Evolutionary conservation across 2,329 filamentous ascomycete species (phyloP).

Genomic region (Ambrosiella cleistominuta): DNA sequence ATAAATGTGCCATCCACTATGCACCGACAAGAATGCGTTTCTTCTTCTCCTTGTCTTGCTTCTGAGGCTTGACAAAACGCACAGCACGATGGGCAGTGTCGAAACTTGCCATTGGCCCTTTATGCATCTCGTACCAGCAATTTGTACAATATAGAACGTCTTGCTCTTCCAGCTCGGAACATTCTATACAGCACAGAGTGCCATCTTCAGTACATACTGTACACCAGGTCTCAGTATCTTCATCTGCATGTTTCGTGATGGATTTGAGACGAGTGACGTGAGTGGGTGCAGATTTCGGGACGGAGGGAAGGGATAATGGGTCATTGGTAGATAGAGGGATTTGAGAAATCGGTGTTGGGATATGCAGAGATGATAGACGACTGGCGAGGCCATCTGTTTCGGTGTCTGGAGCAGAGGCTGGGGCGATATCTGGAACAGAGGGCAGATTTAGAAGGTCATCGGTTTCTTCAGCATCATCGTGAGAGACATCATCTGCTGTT

Average conservation of each 20-base stretch:
- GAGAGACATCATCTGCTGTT: background rate
- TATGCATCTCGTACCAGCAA: constrained; percentile 72
- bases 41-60: constrained; percentile 18
- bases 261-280: constrained; percentile 25
- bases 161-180: constrained; percentile 35
- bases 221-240: constrained; percentile 63
- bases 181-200: constrained; percentile 53
- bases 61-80: constrained; percentile 29
- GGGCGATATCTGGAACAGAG: constrained; percentile 19
- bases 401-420: constrained; percentile 19
- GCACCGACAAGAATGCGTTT: constrained; percentile 22
- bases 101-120: constrained; percentile 47
- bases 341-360: constrained; percentile 18
- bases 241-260: constrained; percentile 39
- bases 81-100: constrained; percentile 58
- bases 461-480: background rate
- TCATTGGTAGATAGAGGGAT: constrained; percentile 14
- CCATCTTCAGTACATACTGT: constrained; percentile 69
- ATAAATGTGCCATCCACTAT: constrained; percentile 13
- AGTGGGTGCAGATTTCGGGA: constrained; percentile 31
- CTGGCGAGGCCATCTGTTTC: constrained; percentile 25
- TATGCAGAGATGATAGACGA: constrained; percentile 34
- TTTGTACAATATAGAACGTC: constrained; percentile 47
- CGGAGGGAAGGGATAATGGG: constrained; percentile 20
- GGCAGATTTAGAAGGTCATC: background rate